Base-by-base conservation (phyloP, 2,329 filamentous ascomycete genomes). In the Colletotrichum musae region DNA sequence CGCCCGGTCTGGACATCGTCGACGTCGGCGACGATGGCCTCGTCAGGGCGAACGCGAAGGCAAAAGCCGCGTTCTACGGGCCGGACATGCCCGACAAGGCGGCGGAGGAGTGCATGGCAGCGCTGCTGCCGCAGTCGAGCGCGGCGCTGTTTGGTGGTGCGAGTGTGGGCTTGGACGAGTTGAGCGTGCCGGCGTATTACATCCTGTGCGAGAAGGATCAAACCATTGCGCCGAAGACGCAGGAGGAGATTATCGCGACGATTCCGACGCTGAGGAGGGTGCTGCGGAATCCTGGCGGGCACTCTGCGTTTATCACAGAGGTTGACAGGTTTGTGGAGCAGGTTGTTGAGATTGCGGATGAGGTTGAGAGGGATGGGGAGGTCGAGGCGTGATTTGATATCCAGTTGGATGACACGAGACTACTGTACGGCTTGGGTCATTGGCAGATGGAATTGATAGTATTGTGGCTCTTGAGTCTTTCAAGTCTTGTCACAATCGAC, bases 151-250 rank as follows among this genome's bases (percentile, higher is more conserved):
- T 50, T 16, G 64, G 58, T 9, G 28, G 41, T 3, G 41, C 24
- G 2, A 50, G 51, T 4, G 24, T 57, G 13, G 58, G 64, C 4
- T 21, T 32, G 13, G 64, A 67, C 6, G 51, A 56, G 4, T 5
- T 67, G 28, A 36, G 28, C 6, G n/a, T 57, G 12, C 64, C 64
- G 5, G 58, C 51, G 2, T 67, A 67, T 21, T 67, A 67, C 12
- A 63, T 67, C 6, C 26, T 57, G 6, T 67, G 58, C 51, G 64
- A 63, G 52, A 63, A 67, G 36, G 64, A 63, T 21, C 58, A 62
- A n/a, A 67, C 58, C 2, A 56, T 63, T 16, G 15, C 64, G 7
- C 32, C 24, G 4, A 32, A 18, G 12, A 63, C 51, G 6, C 58
- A 67, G 12, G 45, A 67, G 52, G 32, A 63, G 15, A 62, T 63